Evolutionary conservation across 345 rosid genomes (phyloP).

Genomic region (Eutrema heterophyllum): DNA sequence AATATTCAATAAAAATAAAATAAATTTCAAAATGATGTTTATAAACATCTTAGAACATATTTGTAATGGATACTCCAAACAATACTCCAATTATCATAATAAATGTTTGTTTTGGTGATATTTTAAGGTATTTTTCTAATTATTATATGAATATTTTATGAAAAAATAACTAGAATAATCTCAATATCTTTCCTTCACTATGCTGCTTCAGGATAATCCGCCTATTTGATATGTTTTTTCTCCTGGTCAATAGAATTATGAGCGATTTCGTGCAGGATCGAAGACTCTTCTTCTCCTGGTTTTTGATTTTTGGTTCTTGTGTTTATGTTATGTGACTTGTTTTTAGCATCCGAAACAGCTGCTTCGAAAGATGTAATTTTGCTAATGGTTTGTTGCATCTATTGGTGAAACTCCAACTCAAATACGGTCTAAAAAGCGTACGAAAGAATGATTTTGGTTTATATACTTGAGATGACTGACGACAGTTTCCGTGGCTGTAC

Average conservation of each 20-base stretch:
- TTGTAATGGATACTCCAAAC: too few relatives aligned
- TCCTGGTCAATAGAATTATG: conserved; percentile 51
- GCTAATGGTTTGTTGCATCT: conserved; percentile 52
- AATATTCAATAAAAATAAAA: too few relatives aligned
- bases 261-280: conserved; percentile 45
- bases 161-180: too few relatives aligned
- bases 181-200: conserved; percentile 35
- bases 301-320: conserved; percentile 18
- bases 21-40: too few relatives aligned
- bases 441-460: neutral
- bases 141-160: too few relatives aligned
- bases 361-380: conserved; percentile 67
- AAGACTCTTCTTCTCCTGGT: conserved; percentile 36
- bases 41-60: too few relatives aligned
- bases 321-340: neutral
- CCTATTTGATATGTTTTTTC: conserved; percentile 39
- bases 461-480: conserved; percentile 74
- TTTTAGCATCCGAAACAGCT: too few relatives aligned
- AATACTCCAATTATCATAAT: too few relatives aligned
- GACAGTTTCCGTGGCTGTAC: conserved; percentile 59
- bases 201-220: conserved; percentile 42
- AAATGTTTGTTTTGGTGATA: too few relatives aligned
- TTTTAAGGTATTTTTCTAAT: too few relatives aligned
- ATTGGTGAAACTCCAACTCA: conserved; percentile 55
- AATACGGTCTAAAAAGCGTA: neutral